Percentiles rank a stretch among this genome's conserved stretches.
These are phyloP conservation scores for Aspergillus sp. DNA, from an alignment of 2,329 filamentous ascomycete species.

Conservation along the genomic window DNA sequence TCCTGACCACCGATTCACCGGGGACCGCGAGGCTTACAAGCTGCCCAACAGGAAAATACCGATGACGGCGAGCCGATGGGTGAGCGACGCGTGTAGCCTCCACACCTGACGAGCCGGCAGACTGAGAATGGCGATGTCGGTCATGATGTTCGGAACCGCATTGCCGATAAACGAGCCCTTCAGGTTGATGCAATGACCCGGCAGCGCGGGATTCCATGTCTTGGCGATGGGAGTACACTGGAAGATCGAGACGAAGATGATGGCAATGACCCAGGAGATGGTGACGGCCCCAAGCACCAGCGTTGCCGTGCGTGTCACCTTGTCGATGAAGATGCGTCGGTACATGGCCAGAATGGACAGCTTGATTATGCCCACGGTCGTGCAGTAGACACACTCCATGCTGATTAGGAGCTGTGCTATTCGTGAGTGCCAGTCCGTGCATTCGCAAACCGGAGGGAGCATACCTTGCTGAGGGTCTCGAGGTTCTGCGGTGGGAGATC, in stretches of 20 bases:
- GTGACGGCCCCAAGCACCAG: conserved; percentile 45
- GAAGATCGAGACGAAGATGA: conserved; percentile 53
- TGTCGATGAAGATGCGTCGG: conserved; percentile 52
- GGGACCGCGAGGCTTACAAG: neutral
- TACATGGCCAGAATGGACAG: conserved; percentile 54
- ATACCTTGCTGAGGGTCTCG: neutral
- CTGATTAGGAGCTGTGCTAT: conserved; percentile 45
- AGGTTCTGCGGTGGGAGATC: neutral
- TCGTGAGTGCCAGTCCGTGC: neutral
- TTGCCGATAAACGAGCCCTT: conserved; percentile 54
- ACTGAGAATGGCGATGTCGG: conserved; percentile 24
- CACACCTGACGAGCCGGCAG: conserved; percentile 19
- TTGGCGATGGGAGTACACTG: conserved; percentile 53
- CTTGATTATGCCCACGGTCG: conserved; percentile 53
- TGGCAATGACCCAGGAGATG: conserved; percentile 49
- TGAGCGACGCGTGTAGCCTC: neutral
- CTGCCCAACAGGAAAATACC: neutral
- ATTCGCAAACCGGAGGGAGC: neutral
- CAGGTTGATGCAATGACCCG: conserved; percentile 51
- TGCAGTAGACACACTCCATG: conserved; percentile 39
- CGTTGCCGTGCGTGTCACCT: conserved; percentile 45
- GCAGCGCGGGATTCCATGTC: conserved; percentile 48
- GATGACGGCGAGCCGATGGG: neutral
- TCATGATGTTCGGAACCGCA: conserved; percentile 40
- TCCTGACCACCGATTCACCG: neutral